These are phyloP conservation scores for Colletotrichum tropicicola DNA, from an alignment of 2,329 filamentous ascomycete genomes.

Conservation along the genomic window DNA sequence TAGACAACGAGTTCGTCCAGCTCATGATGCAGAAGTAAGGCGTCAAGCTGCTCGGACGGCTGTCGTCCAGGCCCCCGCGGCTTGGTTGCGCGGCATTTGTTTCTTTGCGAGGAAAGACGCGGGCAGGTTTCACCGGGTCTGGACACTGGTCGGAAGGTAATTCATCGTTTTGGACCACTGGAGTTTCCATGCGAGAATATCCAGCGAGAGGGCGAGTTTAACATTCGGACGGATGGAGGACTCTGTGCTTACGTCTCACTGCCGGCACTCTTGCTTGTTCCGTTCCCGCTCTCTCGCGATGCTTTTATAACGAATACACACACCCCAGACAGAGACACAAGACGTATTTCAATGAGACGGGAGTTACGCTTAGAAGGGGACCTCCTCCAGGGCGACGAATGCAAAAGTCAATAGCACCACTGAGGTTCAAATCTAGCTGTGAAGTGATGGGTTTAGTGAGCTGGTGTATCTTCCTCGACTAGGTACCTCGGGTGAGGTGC, in stretches of 20 bases:
- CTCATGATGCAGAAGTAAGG: slow-evolving; percentile 94
- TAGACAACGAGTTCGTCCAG: slow-evolving; percentile 93
- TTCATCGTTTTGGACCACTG: not conserved
- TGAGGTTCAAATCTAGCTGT: too few species aligned
- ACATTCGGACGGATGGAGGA: slow-evolving; percentile 3
- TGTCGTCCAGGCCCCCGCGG: not conserved
- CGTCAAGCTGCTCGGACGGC: slow-evolving; percentile 17
- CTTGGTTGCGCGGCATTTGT: slow-evolving; percentile 5
- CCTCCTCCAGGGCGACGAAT: slow-evolving; percentile 14
- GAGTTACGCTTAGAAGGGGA: slow-evolving; percentile 25
- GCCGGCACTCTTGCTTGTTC: slow-evolving; percentile 21
- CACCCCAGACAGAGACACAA: slow-evolving; percentile 18
- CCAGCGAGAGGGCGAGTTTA: slow-evolving; percentile 2
- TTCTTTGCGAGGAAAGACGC: slow-evolving; percentile 23
- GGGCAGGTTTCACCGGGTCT: slow-evolving; percentile 3
- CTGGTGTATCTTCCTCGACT: too few species aligned
- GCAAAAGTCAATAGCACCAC: slow-evolving; percentile 14
- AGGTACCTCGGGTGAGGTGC: too few species aligned
- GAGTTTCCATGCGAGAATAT: slow-evolving; percentile 10
- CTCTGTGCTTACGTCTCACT: slow-evolving; percentile 10
- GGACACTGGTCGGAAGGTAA: slow-evolving; percentile 9
- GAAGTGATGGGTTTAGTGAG: too few species aligned
- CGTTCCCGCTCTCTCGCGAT: slow-evolving; percentile 19
- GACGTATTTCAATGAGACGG: slow-evolving; percentile 12
- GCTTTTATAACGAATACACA: slow-evolving; percentile 27